A percentile compares a stretch with the other conserved stretches of the same genome.
phyloP scores from a whole-genome alignment of 2,329 filamentous ascomycete species.

The Coniochaeta sp. region DNA sequence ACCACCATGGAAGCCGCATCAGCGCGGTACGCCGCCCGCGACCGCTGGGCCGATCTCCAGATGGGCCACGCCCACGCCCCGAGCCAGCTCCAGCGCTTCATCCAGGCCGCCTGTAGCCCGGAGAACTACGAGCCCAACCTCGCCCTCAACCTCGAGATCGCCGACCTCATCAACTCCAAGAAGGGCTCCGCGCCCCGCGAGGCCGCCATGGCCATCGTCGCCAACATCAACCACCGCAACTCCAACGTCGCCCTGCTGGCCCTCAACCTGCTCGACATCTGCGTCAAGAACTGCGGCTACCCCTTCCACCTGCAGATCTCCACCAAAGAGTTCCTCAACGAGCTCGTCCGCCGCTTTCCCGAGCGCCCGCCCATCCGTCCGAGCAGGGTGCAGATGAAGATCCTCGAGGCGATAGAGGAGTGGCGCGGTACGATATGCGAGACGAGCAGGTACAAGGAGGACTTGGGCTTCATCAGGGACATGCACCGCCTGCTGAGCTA shows the following conservation, averaged over 20 bases:
- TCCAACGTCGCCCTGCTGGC: constrained; percentile 89
- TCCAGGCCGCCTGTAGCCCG: constrained; percentile 91
- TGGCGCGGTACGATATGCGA: constrained; percentile 98
- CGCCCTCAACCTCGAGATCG: constrained; percentile 90
- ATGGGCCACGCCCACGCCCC: constrained; percentile 64
- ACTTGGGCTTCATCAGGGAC: constrained; percentile 90
- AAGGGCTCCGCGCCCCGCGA: constrained; percentile 94
- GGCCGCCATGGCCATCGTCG: constrained; percentile 86
- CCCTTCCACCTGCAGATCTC: constrained; percentile 97
- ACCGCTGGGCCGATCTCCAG: constrained; percentile 69
- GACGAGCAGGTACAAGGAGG: constrained; percentile 95
- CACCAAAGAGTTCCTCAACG: constrained; percentile 98
- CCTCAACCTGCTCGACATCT: constrained; percentile 90
- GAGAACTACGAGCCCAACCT: constrained; percentile 98
- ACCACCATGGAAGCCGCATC: constrained; percentile 84
- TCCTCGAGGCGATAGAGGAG: constrained; percentile 94
- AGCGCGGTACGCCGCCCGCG: constrained; percentile 88
- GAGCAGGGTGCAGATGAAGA: constrained; percentile 82
- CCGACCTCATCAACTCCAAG: constrained; percentile 94
- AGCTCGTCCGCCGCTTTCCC: constrained; percentile 91
- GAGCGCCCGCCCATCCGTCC: constrained; percentile 84
- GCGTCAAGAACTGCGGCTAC: constrained; percentile 99
- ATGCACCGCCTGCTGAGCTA: constrained; percentile 95
- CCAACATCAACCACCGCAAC: constrained; percentile 94
- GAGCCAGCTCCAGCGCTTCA: constrained; percentile 89